Percentiles rank a stretch among this genome's conserved stretches.
Conservation (phyloP, 306 rosid species). For the Coriaria nepalensis region DNA sequence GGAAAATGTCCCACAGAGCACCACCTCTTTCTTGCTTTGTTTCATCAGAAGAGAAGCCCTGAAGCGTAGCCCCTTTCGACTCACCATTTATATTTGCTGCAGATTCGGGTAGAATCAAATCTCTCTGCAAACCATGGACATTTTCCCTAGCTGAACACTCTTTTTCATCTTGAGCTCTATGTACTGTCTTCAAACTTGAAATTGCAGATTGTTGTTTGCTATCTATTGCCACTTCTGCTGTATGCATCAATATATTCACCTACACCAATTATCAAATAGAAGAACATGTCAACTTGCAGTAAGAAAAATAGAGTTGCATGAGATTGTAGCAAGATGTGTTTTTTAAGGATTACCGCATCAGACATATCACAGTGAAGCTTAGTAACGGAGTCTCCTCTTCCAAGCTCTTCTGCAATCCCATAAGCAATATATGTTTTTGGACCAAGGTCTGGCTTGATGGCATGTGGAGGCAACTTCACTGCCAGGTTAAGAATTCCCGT, state of each 20-base stretch:
- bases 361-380: slow-evolving; percentile 36
- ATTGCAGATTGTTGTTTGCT: slow-evolving; percentile 30
- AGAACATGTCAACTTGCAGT: too few species aligned
- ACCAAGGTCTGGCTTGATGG: slow-evolving; percentile 42
- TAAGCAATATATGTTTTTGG: slow-evolving; percentile 36
- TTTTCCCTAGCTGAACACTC: slow-evolving; percentile 20
- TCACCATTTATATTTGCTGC: too few species aligned
- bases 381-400: slow-evolving; percentile 33
- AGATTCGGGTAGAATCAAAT: slow-evolving; percentile 13
- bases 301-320: too few species aligned
- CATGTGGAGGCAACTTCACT: slow-evolving; percentile 61
- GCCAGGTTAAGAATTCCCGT: slow-evolving; percentile 68
- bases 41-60: slow-evolving; percentile 13
- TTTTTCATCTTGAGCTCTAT: slow-evolving; percentile 49
- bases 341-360: slow-evolving; percentile 34
- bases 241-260: slow-evolving; percentile 79
- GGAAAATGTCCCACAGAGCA: slow-evolving; percentile 79
- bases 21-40: slow-evolving; percentile 33
- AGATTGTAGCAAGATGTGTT: too few species aligned
- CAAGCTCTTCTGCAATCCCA: slow-evolving; percentile 32
- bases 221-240: slow-evolving; percentile 38
- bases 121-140: slow-evolving; percentile 1
- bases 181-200: slow-evolving; percentile 43
- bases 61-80: slow-evolving; percentile 9
- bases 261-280: too few species aligned